phyloP scores from a whole-genome alignment of 163 green algal species.

The Smithsoniella earleae region DNA sequence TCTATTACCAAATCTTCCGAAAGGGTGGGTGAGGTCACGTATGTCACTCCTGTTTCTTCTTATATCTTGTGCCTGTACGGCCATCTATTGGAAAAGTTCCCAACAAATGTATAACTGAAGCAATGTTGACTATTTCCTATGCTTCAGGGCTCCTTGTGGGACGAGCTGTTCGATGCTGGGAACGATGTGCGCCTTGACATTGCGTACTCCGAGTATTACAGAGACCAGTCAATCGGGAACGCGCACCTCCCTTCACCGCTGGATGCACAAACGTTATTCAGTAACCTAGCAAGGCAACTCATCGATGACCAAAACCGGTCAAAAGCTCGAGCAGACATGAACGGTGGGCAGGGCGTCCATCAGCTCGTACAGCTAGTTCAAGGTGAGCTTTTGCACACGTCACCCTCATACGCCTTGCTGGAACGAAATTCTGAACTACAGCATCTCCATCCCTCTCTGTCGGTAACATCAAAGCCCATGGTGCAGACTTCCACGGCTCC shows the following conservation, averaged over 20 bases:
- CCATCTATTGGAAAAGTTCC: too few relatives aligned
- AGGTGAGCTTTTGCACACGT: neutral
- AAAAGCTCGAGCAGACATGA: slow-evolving; percentile 9
- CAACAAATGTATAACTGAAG: too few relatives aligned
- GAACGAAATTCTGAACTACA: too few relatives aligned
- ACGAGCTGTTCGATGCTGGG: slow-evolving; percentile 28
- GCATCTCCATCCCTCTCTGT: too few relatives aligned
- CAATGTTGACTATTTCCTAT: too few relatives aligned
- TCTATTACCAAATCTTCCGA: too few relatives aligned
- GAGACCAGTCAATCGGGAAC: neutral
- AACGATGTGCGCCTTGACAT: slow-evolving; percentile 17
- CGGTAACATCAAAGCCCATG: too few relatives aligned
- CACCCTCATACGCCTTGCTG: too few relatives aligned
- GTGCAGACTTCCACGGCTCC: too few relatives aligned
- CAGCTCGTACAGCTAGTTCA: slow-evolving; percentile 23
- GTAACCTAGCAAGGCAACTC: slow-evolving; percentile 9
- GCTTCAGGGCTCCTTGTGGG: neutral
- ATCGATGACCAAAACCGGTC: neutral
- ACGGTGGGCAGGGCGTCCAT: slow-evolving; percentile 5
- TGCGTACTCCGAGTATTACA: slow-evolving; percentile 16
- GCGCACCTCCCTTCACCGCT: slow-evolving; percentile 20
- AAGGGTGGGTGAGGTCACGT: too few relatives aligned
- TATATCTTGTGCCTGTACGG: too few relatives aligned
- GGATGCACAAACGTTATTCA: slow-evolving; percentile 16
- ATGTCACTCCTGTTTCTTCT: too few relatives aligned